These are phyloP conservation scores for Gossypioides kirkii DNA, from an alignment of 345 rosid genomes.

Conservation along the genomic window DNA sequence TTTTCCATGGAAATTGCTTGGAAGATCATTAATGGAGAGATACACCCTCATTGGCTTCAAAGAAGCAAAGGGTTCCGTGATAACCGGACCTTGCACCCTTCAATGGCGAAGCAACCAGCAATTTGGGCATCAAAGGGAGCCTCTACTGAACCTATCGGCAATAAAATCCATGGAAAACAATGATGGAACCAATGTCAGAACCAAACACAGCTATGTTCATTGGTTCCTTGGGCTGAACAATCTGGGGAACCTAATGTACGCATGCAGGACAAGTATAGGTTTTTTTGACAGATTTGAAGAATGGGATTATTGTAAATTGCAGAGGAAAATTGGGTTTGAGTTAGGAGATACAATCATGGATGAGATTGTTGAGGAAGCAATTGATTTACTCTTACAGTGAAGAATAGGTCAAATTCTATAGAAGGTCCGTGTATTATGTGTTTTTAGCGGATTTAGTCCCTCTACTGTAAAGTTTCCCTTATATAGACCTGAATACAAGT, in stretches of 20 bases:
- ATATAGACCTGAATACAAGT: background rate
- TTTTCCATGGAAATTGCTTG: conserved; percentile 13
- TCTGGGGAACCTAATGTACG: conserved; percentile 19
- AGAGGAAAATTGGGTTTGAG: conserved; percentile 22
- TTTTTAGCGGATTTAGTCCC: no score
- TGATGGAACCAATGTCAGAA: background rate
- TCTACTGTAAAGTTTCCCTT: no score
- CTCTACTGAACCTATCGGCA: background rate
- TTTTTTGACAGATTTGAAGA: conserved; percentile 17
- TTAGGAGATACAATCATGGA: conserved; percentile 28
- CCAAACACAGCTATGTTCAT: background rate
- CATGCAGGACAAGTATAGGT: conserved; percentile 19
- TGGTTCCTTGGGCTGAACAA: conserved; percentile 13
- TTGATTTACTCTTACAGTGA: conserved; percentile 12
- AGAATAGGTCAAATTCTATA: background rate
- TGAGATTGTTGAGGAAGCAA: conserved; percentile 19
- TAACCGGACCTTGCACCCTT: conserved; percentile 1
- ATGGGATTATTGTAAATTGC: conserved; percentile 15
- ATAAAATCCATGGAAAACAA: background rate
- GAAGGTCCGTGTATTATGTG: background rate
- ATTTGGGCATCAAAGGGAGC: conserved; percentile 20
- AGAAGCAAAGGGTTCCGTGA: conserved; percentile 11
- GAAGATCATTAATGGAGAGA: conserved; percentile 17
- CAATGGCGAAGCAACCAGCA: conserved; percentile 10
- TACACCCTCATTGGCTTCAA: conserved; percentile 13